A percentile compares a stretch with the other conserved stretches of the same genome.
These are phyloP conservation scores for Calonectria fujianensis DNA, from an alignment of 2,329 filamentous ascomycete genomes.

Conservation along the genomic window DNA sequence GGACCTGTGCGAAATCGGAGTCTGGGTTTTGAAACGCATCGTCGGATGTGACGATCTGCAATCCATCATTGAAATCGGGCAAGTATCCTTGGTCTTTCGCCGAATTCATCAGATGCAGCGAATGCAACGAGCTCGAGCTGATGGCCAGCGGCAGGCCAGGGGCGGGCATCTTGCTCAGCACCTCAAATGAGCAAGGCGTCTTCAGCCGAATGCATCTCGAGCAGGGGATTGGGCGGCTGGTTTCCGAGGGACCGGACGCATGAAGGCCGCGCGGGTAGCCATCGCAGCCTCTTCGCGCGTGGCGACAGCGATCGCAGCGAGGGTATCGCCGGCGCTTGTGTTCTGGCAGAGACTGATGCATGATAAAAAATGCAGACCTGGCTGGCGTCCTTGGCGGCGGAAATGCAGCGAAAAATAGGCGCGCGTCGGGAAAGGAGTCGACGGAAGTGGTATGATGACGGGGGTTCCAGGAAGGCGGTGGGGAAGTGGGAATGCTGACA, in stretches of 20 bases:
- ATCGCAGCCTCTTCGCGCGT: slow-evolving; percentile 7
- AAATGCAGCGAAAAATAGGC: not conserved
- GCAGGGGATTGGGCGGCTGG: not conserved
- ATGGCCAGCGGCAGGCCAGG: not conserved
- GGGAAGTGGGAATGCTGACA: slow-evolving; percentile 8
- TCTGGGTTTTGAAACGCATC: not conserved
- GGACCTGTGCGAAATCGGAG: not conserved
- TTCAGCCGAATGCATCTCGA: slow-evolving; percentile 3
- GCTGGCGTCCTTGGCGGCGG: not conserved
- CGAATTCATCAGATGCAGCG: not conserved
- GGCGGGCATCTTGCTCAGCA: not conserved
- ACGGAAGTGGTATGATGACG: not conserved
- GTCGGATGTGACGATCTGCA: not conserved
- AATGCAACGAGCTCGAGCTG: not conserved
- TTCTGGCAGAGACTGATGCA: not conserved
- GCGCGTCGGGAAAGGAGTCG: not conserved
- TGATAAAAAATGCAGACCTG: not conserved
- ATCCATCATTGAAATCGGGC: not conserved
- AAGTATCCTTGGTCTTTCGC: no score
- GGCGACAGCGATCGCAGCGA: slow-evolving; percentile 14
- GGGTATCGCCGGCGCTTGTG: slow-evolving; percentile 10
- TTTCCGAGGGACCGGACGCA: not conserved
- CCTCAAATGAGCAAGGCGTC: not conserved
- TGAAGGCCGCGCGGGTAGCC: not conserved
- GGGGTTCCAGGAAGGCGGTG: not conserved